Evolutionary conservation across 1,139 yeast species (phyloP).

Genomic region (Lipomyces yarrowii): DNA sequence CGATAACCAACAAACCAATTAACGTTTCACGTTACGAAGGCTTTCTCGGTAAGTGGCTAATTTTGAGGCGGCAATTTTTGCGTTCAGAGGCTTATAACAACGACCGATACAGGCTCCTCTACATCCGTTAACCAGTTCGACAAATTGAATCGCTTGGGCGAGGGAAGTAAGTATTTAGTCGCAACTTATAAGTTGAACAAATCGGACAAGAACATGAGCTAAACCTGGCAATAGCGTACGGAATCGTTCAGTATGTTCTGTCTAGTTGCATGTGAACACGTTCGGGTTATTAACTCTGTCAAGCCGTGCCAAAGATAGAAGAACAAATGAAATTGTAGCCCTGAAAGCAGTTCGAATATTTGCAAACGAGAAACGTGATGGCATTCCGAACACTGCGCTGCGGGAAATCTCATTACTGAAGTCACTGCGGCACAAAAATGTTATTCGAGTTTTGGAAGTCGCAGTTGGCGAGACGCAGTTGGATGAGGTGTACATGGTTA

Average conservation of each 20-base stretch:
- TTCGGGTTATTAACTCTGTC: not conserved
- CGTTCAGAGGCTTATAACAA: not conserved
- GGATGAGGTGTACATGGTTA: slow-evolving; percentile 33
- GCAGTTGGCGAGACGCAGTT: slow-evolving; percentile 63
- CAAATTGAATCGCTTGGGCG: slow-evolving; percentile 31
- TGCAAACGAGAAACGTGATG: slow-evolving; percentile 74
- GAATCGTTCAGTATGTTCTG: slow-evolving; percentile 21
- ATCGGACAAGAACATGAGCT: not conserved
- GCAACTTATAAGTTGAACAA: not conserved
- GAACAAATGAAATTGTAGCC: slow-evolving; percentile 67
- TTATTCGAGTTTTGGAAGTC: slow-evolving; percentile 71
- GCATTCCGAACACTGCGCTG: slow-evolving; percentile 82
- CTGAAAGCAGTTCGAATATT: slow-evolving; percentile 63
- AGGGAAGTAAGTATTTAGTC: slow-evolving; percentile 30
- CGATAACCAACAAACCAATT: not conserved
- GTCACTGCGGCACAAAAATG: slow-evolving; percentile 70
- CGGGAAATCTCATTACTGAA: slow-evolving; percentile 76
- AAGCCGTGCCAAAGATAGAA: slow-evolving; percentile 56
- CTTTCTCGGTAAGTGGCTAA: not conserved
- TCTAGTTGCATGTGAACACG: not conserved
- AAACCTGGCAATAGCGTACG: slow-evolving; percentile 13
- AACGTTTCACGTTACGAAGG: not conserved
- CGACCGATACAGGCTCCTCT: not conserved
- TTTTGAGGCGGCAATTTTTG: not conserved
- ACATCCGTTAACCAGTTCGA: slow-evolving; percentile 14